These are phyloP conservation scores for Populus hybrid DNA, from an alignment of 441 rosid species.

Conservation along the genomic window DNA sequence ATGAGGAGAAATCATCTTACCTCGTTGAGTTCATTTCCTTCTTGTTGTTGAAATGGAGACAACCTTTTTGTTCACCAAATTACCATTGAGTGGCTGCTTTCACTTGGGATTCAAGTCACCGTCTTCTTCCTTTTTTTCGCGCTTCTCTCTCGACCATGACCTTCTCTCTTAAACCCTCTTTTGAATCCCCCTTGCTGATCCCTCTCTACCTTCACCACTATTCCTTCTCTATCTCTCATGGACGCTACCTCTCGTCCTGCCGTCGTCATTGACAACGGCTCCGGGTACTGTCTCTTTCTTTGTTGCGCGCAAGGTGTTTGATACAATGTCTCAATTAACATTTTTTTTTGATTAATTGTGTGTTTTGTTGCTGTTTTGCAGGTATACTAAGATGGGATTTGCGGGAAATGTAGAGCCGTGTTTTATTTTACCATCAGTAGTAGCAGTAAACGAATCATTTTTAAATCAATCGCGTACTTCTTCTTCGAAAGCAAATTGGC, in stretches of 20 bases:
- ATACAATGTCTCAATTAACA: conserved; percentile 26
- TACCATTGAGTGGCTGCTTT: conserved; percentile 46
- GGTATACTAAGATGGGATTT: conserved; percentile 96
- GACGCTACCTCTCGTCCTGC: conserved; percentile 94
- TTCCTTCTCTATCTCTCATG: conserved; percentile 37
- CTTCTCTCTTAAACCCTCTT: conserved; percentile 37
- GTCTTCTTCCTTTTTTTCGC: conserved; percentile 17
- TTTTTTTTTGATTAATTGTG: neutral
- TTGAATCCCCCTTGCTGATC: conserved; percentile 57
- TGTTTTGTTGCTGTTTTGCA: conserved; percentile 25
- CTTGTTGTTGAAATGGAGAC: conserved; percentile 38
- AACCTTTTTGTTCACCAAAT: conserved; percentile 7
- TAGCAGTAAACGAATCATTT: conserved; percentile 89
- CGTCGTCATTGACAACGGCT: conserved; percentile 94
- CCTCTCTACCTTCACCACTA: conserved; percentile 12
- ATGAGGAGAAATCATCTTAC: conserved; percentile 13
- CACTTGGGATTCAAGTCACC: conserved; percentile 51
- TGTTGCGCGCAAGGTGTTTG: conserved; percentile 29
- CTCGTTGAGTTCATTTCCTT: neutral
- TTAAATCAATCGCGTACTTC: conserved; percentile 62
- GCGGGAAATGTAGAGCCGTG: conserved; percentile 99
- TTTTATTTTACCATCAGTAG: conserved; percentile 90
- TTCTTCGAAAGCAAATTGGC: conserved; percentile 72
- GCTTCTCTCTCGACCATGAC: conserved; percentile 53
- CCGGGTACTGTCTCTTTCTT: conserved; percentile 51